phyloP scores from a whole-genome alignment of 345 rosid species.

The Salix arbutifolia region DNA sequence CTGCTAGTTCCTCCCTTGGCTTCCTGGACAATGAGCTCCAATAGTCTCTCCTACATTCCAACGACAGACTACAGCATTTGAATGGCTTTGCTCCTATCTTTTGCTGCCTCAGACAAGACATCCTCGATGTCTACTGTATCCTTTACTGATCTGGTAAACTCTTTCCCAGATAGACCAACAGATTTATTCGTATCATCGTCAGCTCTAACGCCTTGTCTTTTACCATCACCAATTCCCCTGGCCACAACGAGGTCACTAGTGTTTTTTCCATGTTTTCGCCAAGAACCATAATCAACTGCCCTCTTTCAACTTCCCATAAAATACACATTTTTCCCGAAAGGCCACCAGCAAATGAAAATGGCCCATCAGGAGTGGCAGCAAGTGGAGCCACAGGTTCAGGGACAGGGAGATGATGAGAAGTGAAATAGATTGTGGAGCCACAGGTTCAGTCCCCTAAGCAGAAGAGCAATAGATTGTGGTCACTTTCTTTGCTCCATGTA shows the following conservation, averaged over 20 bases:
- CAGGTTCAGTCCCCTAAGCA: background rate
- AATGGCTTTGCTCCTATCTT: slow-evolving; percentile 34
- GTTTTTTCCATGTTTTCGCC: slow-evolving; percentile 19
- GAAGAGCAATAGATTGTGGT: background rate
- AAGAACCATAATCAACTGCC: slow-evolving; percentile 18
- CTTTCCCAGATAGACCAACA: background rate
- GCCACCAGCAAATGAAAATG: slow-evolving; percentile 41
- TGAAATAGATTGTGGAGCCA: too few relatives aligned
- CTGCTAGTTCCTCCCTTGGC: slow-evolving; percentile 18
- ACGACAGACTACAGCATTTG: slow-evolving; percentile 42
- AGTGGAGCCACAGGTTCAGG: slow-evolving; percentile 52
- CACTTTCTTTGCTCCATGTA: background rate
- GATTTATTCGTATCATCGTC: background rate
- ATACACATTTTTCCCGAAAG: slow-evolving; percentile 30
- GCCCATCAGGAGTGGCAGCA: slow-evolving; percentile 32
- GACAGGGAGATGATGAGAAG: slow-evolving; percentile 31
- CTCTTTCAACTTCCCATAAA: slow-evolving; percentile 31
- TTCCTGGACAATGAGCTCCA: slow-evolving; percentile 42
- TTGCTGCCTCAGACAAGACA: slow-evolving; percentile 14
- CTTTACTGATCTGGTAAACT: slow-evolving; percentile 13
- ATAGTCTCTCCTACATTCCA: slow-evolving; percentile 30
- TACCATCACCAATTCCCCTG: slow-evolving; percentile 8
- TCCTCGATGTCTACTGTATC: slow-evolving; percentile 23
- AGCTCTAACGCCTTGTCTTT: background rate
- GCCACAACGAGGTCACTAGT: slow-evolving; percentile 35